Base-by-base conservation (phyloP, 176 grass and related monocot genomes). In the Chloris gayana region DNA sequence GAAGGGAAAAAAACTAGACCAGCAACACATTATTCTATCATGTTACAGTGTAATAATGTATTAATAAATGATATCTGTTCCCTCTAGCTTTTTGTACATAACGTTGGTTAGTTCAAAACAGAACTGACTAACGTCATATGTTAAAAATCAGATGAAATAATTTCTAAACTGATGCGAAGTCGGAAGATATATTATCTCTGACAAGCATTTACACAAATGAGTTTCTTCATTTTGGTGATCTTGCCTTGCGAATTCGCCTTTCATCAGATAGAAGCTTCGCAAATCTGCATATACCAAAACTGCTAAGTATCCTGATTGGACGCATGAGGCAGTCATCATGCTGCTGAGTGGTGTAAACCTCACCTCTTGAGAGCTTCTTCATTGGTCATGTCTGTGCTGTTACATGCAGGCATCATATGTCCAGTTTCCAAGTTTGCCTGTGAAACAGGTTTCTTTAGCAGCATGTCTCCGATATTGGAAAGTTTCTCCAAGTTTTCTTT, bases 401-500 rank as follows among this genome's bases (percentile, higher is more conserved):
- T 51, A 78, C 78, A 80, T 44, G 71, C 59, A 35, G 80, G 65
- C 44, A 70, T 82, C 74, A 94, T 87, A 64, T 76, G 85, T 15
- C 91, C 91, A 21, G 87, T 94, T 61, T 94, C 91, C 25, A 94
- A 72, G 64, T 94, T 97, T 64, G 75, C 87, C 73, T 83, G 91
- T 10, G 85, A 92, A 61, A 97, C 87, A 12, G 89, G 87, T 85
- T 94, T 88, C 62, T 90, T 88, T 30, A 97, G 73, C 35, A 97
- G 79, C 14, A 74, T 61, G 51, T 88, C 76, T 41, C 85, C 91
- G 31, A 82, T 66, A 17, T 70, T 62, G 18, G 83, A 91, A 78
- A 97, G 88, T 69, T 83, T 92, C 80, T 86, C 64, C 72, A 97
- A 63, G 81, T 94, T 97, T 69, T 94, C 85, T 64, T 90, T 88